Percentiles rank a stretch among this genome's conserved stretches.
These are phyloP conservation scores for Caulochytrium protostelioides DNA, from an alignment of 371 early-diverging fungal species.

Conservation along the genomic window DNA sequence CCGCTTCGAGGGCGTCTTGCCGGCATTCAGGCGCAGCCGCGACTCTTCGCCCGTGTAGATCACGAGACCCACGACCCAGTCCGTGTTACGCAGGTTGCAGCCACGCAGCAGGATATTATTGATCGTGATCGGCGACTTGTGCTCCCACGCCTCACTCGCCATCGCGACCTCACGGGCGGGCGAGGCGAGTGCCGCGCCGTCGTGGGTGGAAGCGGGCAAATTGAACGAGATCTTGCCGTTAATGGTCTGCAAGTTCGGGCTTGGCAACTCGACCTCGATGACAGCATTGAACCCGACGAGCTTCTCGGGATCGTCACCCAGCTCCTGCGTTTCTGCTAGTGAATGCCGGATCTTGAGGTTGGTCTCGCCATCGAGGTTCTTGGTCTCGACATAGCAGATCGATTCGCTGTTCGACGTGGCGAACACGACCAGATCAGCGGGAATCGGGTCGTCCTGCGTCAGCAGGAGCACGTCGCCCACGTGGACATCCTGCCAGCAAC, in stretches of 20 bases:
- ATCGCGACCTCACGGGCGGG: not conserved
- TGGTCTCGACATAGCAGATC: constrained; percentile 75
- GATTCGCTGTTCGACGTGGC: constrained; percentile 49
- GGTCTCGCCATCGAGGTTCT: constrained; percentile 89
- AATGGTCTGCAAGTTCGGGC: constrained; percentile 12
- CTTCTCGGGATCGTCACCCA: constrained; percentile 1
- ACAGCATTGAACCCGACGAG: constrained; percentile 4
- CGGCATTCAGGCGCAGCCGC: constrained; percentile 73
- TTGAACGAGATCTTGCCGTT: constrained; percentile 7
- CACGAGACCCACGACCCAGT: constrained; percentile 62
- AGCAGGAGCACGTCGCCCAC: constrained; percentile 81
- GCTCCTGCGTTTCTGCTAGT: constrained; percentile 12
- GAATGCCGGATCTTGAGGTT: constrained; percentile 62
- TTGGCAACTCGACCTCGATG: constrained; percentile 11
- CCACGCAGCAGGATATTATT: constrained; percentile 77
- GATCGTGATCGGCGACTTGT: constrained; percentile 35
- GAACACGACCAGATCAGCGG: constrained; percentile 72
- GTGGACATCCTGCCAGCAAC: constrained; percentile 32
- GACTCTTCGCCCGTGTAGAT: constrained; percentile 79
- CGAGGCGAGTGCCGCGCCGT: not conserved
- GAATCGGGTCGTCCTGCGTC: constrained; percentile 59
- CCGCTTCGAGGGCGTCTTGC: constrained; percentile 62
- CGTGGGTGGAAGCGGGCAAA: not conserved
- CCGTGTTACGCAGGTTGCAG: constrained; percentile 66
- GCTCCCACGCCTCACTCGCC: not conserved